Conservation (phyloP, 2,329 filamentous ascomycete species). For the Zalaria sp. region DNA sequence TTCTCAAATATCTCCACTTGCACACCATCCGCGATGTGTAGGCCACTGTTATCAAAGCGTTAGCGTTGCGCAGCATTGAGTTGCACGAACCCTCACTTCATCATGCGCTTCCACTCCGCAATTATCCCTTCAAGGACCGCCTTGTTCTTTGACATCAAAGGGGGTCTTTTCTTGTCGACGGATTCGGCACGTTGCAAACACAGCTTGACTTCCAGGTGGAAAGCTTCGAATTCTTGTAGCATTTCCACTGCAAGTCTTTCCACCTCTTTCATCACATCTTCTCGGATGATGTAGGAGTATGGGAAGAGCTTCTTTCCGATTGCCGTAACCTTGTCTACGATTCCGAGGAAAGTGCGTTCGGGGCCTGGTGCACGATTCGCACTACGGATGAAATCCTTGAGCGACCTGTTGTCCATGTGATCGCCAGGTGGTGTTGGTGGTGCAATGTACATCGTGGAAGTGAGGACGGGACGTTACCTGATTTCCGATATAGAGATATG, state of each 20-base stretch:
- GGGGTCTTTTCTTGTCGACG: not conserved
- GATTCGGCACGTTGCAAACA: not conserved
- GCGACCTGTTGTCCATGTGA: too few relatives aligned
- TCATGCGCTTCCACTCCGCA: slow-evolving; percentile 1
- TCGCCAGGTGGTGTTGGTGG: too few relatives aligned
- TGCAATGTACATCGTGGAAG: too few relatives aligned
- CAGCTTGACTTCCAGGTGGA: not conserved
- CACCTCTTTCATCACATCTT: slow-evolving; percentile 1
- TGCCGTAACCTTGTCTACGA: slow-evolving; percentile 3
- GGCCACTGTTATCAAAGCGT: not conserved
- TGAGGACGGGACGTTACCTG: too few relatives aligned
- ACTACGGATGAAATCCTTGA: too few relatives aligned
- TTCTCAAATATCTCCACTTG: slow-evolving; percentile 3
- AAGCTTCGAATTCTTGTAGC: not conserved
- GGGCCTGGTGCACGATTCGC: not conserved
- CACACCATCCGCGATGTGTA: slow-evolving; percentile 1
- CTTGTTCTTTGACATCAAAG: not conserved
- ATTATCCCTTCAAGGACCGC: not conserved
- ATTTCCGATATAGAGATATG: too few relatives aligned
- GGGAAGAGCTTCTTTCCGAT: slow-evolving; percentile 2
- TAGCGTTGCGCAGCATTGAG: not conserved
- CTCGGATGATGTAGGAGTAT: slow-evolving; percentile 1
- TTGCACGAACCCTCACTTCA: slow-evolving; percentile 1
- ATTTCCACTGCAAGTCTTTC: not conserved
- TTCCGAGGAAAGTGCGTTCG: not conserved